Percentiles rank a stretch among this genome's conserved stretches.
These are phyloP conservation scores for Pyrrhoderma noxium DNA, from an alignment of 1,284 basidiomycete species.

Conservation along the genomic window DNA sequence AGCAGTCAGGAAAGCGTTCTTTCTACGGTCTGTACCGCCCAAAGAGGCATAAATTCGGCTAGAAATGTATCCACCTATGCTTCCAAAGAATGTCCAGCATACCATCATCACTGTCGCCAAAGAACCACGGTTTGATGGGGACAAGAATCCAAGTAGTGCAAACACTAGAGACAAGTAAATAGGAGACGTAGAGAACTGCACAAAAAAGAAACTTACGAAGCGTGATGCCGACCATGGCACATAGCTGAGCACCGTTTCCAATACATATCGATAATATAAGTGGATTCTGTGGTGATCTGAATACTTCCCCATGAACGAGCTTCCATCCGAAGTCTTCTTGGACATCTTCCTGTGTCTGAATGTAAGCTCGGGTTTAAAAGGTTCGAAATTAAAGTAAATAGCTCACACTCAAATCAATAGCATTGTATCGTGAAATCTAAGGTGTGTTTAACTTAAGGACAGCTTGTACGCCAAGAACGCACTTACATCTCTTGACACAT, in stretches of 20 bases:
- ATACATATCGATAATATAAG: slow-evolving; percentile 81
- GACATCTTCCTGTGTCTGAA: slow-evolving; percentile 72
- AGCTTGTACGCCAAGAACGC: slow-evolving; percentile 34
- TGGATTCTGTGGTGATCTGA: slow-evolving; percentile 75
- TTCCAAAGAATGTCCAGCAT: slow-evolving; percentile 91
- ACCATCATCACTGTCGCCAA: slow-evolving; percentile 96
- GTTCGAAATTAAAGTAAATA: slow-evolving; percentile 3
- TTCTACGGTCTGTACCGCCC: slow-evolving; percentile 74
- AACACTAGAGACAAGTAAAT: slow-evolving; percentile 54
- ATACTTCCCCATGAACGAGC: slow-evolving; percentile 92
- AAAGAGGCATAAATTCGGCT: slow-evolving; percentile 79
- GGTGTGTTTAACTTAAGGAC: slow-evolving; percentile 25
- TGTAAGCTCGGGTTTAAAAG: too few relatives aligned
- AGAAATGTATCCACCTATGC: slow-evolving; percentile 86
- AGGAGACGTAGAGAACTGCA: background rate
- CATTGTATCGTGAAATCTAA: slow-evolving; percentile 93
- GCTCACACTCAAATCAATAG: slow-evolving; percentile 83
- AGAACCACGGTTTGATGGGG: slow-evolving; percentile 91
- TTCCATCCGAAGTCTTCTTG: slow-evolving; percentile 99
- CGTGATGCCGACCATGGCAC: slow-evolving; percentile 85
- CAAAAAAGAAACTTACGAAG: slow-evolving; percentile 45
- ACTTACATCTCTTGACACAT: slow-evolving; percentile 82
- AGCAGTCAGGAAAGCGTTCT: slow-evolving; percentile 84
- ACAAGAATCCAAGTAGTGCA: slow-evolving; percentile 94
- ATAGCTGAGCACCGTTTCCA: slow-evolving; percentile 88